Evolutionary conservation across 345 rosid genomes (phyloP).

Genomic region (Acer saccharum): DNA sequence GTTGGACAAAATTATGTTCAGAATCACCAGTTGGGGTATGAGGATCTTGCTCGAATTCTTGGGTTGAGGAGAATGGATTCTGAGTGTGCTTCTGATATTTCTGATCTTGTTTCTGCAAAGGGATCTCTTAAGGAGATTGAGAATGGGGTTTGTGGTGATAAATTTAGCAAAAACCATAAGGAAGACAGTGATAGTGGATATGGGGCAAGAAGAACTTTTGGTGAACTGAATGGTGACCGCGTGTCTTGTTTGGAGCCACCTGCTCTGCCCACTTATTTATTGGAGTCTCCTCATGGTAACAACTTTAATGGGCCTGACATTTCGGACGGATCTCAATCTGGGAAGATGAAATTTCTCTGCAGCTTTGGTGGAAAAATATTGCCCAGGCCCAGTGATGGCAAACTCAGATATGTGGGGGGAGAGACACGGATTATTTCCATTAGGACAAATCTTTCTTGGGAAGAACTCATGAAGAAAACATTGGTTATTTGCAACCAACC

Average conservation of each 20-base stretch:
- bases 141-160: slow-evolving; percentile 40
- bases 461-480: slow-evolving; percentile 60
- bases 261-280: slow-evolving; percentile 19
- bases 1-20: slow-evolving; percentile 34
- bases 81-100: slow-evolving; percentile 46
- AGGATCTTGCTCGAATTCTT: slow-evolving; percentile 48
- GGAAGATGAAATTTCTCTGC: slow-evolving; percentile 65
- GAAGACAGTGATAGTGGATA: slow-evolving; percentile 38
- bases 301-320: slow-evolving; percentile 29
- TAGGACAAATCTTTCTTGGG: slow-evolving; percentile 50
- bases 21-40: slow-evolving; percentile 40
- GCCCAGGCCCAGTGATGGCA: slow-evolving; percentile 69
- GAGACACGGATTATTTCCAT: slow-evolving; percentile 66
- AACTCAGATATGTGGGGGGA: slow-evolving; percentile 70
- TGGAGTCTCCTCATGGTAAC: slow-evolving; percentile 36
- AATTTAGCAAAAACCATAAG: slow-evolving; percentile 29
- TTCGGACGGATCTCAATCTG: slow-evolving; percentile 30
- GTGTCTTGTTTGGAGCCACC: slow-evolving; percentile 33
- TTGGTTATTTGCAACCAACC: slow-evolving; percentile 46
- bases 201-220: slow-evolving; percentile 42
- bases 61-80: slow-evolving; percentile 60
- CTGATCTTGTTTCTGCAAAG: slow-evolving; percentile 45
- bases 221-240: slow-evolving; percentile 42
- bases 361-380: slow-evolving; percentile 69
- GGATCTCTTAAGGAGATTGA: slow-evolving; percentile 38